Conservation (phyloP, 179 eudicot genomes). For the Spinacia oleracea region DNA sequence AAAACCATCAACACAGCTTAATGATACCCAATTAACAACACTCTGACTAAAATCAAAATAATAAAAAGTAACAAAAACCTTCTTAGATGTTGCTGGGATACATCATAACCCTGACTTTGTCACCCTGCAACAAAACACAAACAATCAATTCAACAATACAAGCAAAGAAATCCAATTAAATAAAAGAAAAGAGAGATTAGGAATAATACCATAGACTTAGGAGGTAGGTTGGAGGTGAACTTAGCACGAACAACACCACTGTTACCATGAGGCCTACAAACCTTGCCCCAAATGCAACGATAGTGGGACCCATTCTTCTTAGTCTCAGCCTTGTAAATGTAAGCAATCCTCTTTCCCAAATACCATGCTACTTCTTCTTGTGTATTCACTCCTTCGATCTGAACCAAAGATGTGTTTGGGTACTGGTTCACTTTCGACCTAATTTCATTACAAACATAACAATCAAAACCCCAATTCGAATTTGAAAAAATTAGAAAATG, state of each 20-base stretch:
- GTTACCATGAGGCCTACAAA: constrained; percentile 82
- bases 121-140: constrained; percentile 39
- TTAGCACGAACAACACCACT: constrained; percentile 81
- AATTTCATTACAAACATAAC: background rate
- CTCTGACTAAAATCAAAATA: no score
- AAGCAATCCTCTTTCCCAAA: constrained; percentile 76
- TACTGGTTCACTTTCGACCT: constrained; percentile 56
- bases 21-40: background rate
- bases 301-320: constrained; percentile 67
- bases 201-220: constrained; percentile 61
- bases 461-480: constrained; percentile 10
- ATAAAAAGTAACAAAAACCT: background rate
- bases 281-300: constrained; percentile 84
- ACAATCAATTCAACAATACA: background rate
- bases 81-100: constrained; percentile 71
- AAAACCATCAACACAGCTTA: no score
- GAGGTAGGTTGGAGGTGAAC: constrained; percentile 87
- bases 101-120: constrained; percentile 72
- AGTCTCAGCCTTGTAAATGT: constrained; percentile 78
- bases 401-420: constrained; percentile 69
- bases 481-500: background rate
- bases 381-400: constrained; percentile 85
- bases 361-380: constrained; percentile 88
- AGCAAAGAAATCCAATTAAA: background rate
- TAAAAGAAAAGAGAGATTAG: background rate